These are phyloP conservation scores for Cochlearia excelsa DNA, from an alignment of 345 rosid species.

Conservation along the genomic window DNA sequence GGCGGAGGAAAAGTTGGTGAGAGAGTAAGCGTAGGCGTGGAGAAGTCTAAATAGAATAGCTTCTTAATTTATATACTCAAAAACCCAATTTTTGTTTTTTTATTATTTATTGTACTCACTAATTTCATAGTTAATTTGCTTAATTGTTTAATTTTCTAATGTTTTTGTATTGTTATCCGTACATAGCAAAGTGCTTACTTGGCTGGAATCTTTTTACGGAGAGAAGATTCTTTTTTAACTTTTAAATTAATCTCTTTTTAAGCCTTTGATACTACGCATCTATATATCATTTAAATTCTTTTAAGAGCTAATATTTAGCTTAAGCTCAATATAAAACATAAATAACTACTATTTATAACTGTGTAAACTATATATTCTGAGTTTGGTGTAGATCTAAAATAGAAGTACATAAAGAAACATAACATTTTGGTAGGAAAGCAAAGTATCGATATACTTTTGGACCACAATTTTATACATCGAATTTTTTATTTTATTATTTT, in stretches of 20 bases:
- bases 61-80: conserved; percentile 15
- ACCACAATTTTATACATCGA: not conserved
- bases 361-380: too few relatives aligned
- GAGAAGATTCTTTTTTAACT: conserved; percentile 18
- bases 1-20: conserved; percentile 30
- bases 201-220: conserved; percentile 33
- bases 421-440: too few relatives aligned
- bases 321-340: too few relatives aligned
- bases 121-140: conserved; percentile 2
- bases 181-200: conserved; percentile 33
- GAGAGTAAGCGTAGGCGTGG: conserved; percentile 21
- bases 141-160: conserved; percentile 8
- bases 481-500: too few relatives aligned
- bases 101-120: too few relatives aligned
- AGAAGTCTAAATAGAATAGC: conserved; percentile 2
- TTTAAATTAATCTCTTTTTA: not conserved
- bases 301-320: not conserved
- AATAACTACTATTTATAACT: too few relatives aligned
- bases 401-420: too few relatives aligned
- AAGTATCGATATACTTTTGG: not conserved
- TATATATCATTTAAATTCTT: conserved; percentile 15
- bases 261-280: conserved; percentile 17
- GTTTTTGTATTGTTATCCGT: conserved; percentile 31
- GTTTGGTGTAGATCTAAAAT: not conserved
- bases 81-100: not conserved